Evolutionary conservation across 768 basidiomycete genomes (phyloP), one percentile per base, ranked within the genome.

Genomic region (Xerocomellus intermedius): DNA sequence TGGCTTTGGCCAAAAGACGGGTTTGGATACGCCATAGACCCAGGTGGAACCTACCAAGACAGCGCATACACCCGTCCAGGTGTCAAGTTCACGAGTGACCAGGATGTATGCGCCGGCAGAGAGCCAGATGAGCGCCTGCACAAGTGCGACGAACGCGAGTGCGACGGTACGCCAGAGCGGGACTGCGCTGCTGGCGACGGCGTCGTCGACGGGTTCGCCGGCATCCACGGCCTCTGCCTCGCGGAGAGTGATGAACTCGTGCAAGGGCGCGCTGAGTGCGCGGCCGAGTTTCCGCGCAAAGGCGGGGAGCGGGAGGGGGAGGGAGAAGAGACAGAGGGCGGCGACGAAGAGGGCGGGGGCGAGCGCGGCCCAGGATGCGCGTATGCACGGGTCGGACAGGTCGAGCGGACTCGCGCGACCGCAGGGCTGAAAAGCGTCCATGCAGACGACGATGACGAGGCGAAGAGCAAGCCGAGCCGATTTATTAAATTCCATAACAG

Each of bases 1-100:
- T 1, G 80, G 69, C 6, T 75, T 73, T 0, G 85, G 82, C 37
- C 73, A 73, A 28, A 77, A 63, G 14, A 86, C 71, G 2, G 86
- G 82, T 43, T 83, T 82, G 21, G 77, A 60, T 19, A 82, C 67
- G 1, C 85, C 82, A 60, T 89, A 91, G 37, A 87, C 66, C 91
- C 91, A 92, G 4, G 82, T 73, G 0, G 72, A 57, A 0, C 83
- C 81, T 24, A 81, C 62, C 30, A 86, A 64, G 45, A 86, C 71
- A 0, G 77, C 72, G 8, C 73, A 73, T 2, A 77, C 54, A 17
- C 70, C 75, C 14, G 51, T 58, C 74, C 77, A 78, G 2, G 58
- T 30, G 21, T 63, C 50, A 0, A 64, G 53, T 21, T 77, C 67
- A 37, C 70, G 70, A n/a, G 79, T 74, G 35, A 75, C 57, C 16